A percentile compares a stretch with the other conserved stretches of the same genome.
phyloP scores from a whole-genome alignment of 208 protist species.

The Kentomonas sorsogonicus region DNA sequence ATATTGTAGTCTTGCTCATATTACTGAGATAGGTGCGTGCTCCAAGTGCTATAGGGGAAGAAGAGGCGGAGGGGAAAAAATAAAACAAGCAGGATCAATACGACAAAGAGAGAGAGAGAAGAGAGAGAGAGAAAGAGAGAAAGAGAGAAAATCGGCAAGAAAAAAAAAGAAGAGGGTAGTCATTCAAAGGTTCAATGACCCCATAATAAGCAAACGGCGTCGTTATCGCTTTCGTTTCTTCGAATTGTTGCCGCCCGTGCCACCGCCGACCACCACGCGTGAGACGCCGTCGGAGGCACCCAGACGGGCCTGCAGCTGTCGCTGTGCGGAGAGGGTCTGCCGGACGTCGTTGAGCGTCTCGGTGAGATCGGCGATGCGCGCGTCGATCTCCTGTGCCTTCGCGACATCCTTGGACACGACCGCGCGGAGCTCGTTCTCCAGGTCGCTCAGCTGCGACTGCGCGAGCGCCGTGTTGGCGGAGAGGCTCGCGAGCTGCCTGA shows the following conservation, averaged over 20 bases:
- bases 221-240: background rate
- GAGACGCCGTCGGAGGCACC: slow-evolving; percentile 22
- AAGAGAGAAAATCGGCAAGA: background rate
- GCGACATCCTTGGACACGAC: slow-evolving; percentile 22
- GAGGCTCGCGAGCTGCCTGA: slow-evolving; percentile 13
- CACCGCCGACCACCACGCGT: slow-evolving; percentile 20
- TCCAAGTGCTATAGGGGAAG: background rate
- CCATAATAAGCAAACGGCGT: too few relatives aligned
- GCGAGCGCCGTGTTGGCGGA: slow-evolving; percentile 16
- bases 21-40: background rate
- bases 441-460: slow-evolving; percentile 17
- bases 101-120: background rate
- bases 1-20: background rate
- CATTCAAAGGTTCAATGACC: too few relatives aligned
- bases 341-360: slow-evolving; percentile 60
- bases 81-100: slow-evolving; percentile 12
- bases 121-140: slow-evolving; percentile 4
- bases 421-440: slow-evolving; percentile 23
- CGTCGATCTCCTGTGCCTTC: slow-evolving; percentile 38
- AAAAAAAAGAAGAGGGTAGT: background rate
- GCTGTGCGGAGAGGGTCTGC: slow-evolving; percentile 43
- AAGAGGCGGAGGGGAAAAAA: slow-evolving; percentile 7
- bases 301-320: slow-evolving; percentile 26
- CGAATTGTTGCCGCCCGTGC: background rate
- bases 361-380: slow-evolving; percentile 37